phyloP scores from a whole-genome alignment of 768 basidiomycete species.

The Phaeotremella fagi region DNA sequence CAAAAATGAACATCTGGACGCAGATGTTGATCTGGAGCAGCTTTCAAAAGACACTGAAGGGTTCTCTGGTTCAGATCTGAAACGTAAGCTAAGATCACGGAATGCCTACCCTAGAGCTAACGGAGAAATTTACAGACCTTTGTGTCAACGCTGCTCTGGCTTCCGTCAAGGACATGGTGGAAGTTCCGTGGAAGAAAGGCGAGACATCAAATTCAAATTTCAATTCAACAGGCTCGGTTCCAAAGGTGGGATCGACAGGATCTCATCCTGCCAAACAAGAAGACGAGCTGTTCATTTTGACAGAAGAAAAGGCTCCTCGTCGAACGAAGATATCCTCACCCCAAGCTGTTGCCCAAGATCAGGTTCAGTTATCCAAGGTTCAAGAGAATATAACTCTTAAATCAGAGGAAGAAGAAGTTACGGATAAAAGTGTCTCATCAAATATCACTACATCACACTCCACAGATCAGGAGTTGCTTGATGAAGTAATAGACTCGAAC shows the following conservation, averaged over 20 bases:
- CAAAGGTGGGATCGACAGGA: background rate
- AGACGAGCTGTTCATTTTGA: background rate
- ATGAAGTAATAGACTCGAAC: too few relatives aligned
- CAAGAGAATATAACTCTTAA: background rate
- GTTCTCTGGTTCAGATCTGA: conserved; percentile 92
- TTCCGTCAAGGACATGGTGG: conserved; percentile 77
- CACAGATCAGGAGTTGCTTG: background rate
- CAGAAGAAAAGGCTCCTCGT: background rate
- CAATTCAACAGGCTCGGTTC: background rate
- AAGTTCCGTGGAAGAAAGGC: conserved; percentile 64
- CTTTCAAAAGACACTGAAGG: conserved; percentile 49
- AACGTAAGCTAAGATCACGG: conserved; percentile 59
- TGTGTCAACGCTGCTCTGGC: conserved; percentile 90
- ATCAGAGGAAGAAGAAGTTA: background rate
- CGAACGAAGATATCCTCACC: background rate
- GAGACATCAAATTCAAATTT: conserved; percentile 8
- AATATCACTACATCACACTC: background rate
- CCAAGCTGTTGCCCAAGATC: background rate
- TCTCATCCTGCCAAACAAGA: background rate
- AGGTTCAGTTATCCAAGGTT: background rate
- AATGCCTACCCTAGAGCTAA: background rate
- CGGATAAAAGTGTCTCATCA: background rate
- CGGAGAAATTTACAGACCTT: conserved; percentile 57
- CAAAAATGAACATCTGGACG: conserved; percentile 64
- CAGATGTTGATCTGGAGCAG: conserved; percentile 36